Base-by-base conservation (phyloP, 257 asterid genomes). In the Solanum piurae region DNA sequence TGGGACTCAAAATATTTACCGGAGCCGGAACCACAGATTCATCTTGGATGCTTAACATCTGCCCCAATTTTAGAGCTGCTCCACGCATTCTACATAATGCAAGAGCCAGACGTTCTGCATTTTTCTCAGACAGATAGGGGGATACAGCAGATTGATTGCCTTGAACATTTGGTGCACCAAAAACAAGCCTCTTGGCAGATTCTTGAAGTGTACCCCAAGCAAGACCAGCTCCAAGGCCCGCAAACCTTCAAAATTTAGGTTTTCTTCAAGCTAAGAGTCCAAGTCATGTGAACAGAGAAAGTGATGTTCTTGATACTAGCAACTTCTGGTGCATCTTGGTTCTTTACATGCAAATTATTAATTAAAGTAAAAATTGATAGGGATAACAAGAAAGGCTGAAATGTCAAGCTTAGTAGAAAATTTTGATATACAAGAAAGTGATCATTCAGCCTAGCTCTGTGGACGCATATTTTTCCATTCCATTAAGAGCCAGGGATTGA, bases 71-170 rank as follows among this genome's bases (percentile, higher is more conserved):
- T 84, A 97, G 96, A 71, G 99, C 98, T 49, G 99, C 99, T 85
- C 99, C 99, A 75, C 99, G 98, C 99, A 97, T 97, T 95, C 99
- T 95, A 94, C 99, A 97, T 88, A 97, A 91, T 44, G 98, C 98
- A 91, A 95, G 97, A 86, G 99, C 99, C 91, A 97, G 92, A 72
- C 99, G 98, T 87, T 97, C 97, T 88, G 99, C 99, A 90, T 97
- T 97, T 90, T 89, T 92, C 91, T 94, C 96, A 27, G 99, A 97
- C 86, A 97, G 84, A 91, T 89, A 93, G 29, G 98, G 96, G 87
- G 99, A 96, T 88, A 88, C 49, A 60, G 91, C 91, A 55, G 92
- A 87, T 52, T 93, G 94, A 38, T 89, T 86, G 86, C 91, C 91
- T 80, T 88, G 91, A 21, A 92, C 83, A 83, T 87, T 91, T 83